These are phyloP conservation scores for Penicillium corylophilum DNA, from an alignment of 2,329 filamentous ascomycete species.

Conservation along the genomic window DNA sequence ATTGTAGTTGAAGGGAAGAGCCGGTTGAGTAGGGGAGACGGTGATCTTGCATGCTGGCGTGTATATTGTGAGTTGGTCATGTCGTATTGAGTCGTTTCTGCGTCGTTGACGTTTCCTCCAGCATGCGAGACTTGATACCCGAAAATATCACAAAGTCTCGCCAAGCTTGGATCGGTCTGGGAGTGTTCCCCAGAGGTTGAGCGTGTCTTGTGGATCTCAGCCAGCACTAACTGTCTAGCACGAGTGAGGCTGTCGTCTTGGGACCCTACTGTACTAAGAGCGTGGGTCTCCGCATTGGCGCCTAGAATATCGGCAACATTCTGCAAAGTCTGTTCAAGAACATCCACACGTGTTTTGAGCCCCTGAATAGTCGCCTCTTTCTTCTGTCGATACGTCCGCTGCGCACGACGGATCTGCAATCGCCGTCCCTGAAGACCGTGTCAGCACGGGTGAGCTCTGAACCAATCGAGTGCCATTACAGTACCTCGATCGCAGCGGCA, in stretches of 20 bases:
- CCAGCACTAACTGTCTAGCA: constrained; percentile 16
- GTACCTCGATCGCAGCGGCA: constrained; percentile 23
- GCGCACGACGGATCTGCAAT: constrained; percentile 83
- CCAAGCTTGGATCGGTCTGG: not conserved
- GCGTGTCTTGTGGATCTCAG: constrained; percentile 13
- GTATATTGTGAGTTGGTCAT: not conserved
- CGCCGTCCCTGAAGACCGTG: constrained; percentile 52
- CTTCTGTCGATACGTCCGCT: constrained; percentile 78
- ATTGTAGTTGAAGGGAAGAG: constrained; percentile 24
- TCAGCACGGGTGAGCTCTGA: constrained; percentile 5
- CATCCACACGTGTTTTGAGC: constrained; percentile 67
- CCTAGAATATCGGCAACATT: constrained; percentile 17
- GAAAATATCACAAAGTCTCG: constrained; percentile 3
- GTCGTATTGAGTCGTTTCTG: not conserved
- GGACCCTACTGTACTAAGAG: not conserved
- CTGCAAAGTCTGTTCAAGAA: constrained; percentile 55
- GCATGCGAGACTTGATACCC: constrained; percentile 14
- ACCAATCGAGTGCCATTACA: not conserved
- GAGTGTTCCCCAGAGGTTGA: not conserved
- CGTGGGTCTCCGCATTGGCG: not conserved
- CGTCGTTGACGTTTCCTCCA: not conserved
- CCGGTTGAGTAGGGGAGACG: constrained; percentile 21
- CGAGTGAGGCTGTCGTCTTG: constrained; percentile 3
- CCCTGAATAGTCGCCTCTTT: constrained; percentile 79
- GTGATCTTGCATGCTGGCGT: constrained; percentile 11